These are phyloP conservation scores for Apiospora phragmitis DNA, from an alignment of 2,329 filamentous ascomycete species.

Conservation along the genomic window DNA sequence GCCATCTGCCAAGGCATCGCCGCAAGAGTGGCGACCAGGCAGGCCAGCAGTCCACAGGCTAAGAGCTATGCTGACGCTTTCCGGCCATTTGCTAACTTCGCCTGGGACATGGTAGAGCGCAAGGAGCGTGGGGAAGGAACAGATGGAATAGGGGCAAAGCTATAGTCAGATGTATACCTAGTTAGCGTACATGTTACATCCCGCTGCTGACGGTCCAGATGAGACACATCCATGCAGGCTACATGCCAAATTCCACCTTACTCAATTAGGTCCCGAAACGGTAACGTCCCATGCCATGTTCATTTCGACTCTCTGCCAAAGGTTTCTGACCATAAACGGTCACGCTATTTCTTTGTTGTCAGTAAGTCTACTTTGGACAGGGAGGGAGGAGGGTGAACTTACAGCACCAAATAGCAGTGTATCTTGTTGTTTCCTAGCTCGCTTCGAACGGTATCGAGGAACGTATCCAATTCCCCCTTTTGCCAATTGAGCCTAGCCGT, in stretches of 20 bases:
- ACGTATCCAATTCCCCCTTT: not conserved
- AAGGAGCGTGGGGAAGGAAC: conserved; percentile 63
- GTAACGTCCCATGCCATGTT: no score
- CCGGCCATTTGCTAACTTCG: conserved; percentile 71
- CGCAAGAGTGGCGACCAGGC: conserved; percentile 77
- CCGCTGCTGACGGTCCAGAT: no score
- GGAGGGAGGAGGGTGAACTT: not conserved
- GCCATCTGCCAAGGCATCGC: conserved; percentile 85
- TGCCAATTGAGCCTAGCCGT: not conserved
- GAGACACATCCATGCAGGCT: no score
- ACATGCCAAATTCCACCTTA: no score
- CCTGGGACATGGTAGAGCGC: conserved; percentile 67
- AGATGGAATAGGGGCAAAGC: conserved; percentile 6
- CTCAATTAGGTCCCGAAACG: no score
- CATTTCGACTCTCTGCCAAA: no score
- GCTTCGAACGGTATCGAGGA: not conserved
- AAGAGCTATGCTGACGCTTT: conserved; percentile 69
- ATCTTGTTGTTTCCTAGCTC: not conserved
- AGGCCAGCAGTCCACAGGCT: conserved; percentile 87
- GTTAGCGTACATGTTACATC: no score
- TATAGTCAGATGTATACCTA: not conserved
- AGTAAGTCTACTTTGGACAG: no score
- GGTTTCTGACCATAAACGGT: no score
- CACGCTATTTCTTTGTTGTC: no score
- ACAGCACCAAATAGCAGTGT: not conserved